Conservation (phyloP, 2,329 filamentous ascomycete species). For the Mycogone perniciosa region DNA sequence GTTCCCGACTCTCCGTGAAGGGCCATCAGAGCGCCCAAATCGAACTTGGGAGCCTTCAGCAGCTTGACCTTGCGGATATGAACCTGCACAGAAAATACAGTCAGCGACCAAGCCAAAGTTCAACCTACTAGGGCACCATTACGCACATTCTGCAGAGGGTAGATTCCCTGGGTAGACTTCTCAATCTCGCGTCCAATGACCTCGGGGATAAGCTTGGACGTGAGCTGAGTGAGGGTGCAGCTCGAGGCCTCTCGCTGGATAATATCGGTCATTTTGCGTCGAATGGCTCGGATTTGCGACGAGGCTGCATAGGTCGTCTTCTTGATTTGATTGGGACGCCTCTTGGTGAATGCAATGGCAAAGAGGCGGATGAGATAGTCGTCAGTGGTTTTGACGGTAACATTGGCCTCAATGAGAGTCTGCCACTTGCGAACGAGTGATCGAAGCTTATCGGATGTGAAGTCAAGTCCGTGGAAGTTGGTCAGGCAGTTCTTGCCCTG, state of each 20-base stretch:
- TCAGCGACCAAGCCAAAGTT: neutral
- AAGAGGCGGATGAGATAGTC: constrained; percentile 99
- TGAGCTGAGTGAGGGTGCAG: constrained; percentile 94
- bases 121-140: neutral
- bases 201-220: constrained; percentile 97
- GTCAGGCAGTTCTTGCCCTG: constrained; percentile 99
- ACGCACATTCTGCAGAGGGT: constrained; percentile 96
- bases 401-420: constrained; percentile 97
- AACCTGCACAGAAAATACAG: constrained; percentile 53
- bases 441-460: constrained; percentile 99
- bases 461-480: constrained; percentile 99
- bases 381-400: constrained; percentile 99
- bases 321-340: constrained; percentile 99
- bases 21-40: constrained; percentile 90
- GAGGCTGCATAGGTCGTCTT: constrained; percentile 98
- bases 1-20: constrained; percentile 96
- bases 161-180: constrained; percentile 99
- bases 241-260: constrained; percentile 91
- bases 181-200: constrained; percentile 99
- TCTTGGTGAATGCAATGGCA: constrained; percentile 99
- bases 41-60: constrained; percentile 97
- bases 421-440: constrained; percentile 99
- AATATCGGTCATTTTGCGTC: constrained; percentile 99
- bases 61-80: constrained; percentile 99
- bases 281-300: constrained; percentile 95